phyloP scores from a whole-genome alignment of 1,284 basidiomycete species.

The Ganoderma multipileum region DNA sequence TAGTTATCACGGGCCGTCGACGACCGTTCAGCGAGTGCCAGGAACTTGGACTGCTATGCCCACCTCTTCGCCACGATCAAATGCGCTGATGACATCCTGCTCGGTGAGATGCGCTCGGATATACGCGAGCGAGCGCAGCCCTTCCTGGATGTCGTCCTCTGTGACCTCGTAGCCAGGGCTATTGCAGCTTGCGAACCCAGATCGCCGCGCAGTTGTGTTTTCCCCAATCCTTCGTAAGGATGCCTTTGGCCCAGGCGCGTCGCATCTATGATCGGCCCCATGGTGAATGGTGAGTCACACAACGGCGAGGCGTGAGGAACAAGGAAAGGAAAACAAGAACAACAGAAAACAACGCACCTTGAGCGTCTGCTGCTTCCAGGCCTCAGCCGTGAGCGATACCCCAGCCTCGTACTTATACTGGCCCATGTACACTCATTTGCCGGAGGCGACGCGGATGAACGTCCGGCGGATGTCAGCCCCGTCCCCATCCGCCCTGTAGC shows the following conservation, averaged over 20 bases:
- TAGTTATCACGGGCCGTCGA: not conserved
- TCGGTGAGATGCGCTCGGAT: not conserved
- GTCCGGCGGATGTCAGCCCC: not conserved
- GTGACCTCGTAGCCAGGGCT: slow-evolving; percentile 4
- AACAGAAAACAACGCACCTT: not conserved
- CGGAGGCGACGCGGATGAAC: slow-evolving; percentile 2
- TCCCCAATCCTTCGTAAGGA: slow-evolving; percentile 2
- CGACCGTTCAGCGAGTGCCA: no score
- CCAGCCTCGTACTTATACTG: slow-evolving; percentile 3
- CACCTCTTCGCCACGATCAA: slow-evolving; percentile 12
- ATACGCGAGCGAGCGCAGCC: not conserved
- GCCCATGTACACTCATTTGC: slow-evolving; percentile 15
- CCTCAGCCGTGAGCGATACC: not conserved
- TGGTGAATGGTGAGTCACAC: no score
- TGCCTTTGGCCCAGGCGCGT: slow-evolving; percentile 2
- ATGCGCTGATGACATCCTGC: not conserved
- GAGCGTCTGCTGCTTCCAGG: slow-evolving; percentile 3
- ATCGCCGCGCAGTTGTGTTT: not conserved
- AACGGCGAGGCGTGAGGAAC: no score
- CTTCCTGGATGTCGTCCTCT: not conserved
- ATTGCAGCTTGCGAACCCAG: slow-evolving; percentile 3
- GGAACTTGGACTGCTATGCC: no score
- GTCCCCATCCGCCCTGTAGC: no score
- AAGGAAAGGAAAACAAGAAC: no score
- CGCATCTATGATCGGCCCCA: slow-evolving; percentile 8